Conservation (phyloP, 2,329 filamentous ascomycete species). For the Exophiala mesophila region DNA sequence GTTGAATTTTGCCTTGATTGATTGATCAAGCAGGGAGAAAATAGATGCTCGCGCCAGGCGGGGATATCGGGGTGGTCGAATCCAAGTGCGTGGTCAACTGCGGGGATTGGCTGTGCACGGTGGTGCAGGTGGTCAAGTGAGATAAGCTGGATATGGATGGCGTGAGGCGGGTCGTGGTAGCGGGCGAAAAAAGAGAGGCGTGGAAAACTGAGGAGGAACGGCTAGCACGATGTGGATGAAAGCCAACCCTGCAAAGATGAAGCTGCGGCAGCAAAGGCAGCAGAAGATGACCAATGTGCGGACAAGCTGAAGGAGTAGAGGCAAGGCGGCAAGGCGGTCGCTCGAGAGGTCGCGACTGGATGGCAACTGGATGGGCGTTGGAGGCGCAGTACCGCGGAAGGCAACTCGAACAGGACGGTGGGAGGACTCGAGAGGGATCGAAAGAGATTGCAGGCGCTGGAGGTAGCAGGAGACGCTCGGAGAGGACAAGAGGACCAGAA, state of each 20-base stretch:
- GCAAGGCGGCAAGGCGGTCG: slow-evolving; percentile 7
- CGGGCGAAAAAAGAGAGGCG: not conserved
- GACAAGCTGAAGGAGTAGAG: slow-evolving; percentile 10
- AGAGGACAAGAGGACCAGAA: slow-evolving; percentile 22
- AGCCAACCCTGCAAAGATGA: slow-evolving; percentile 21
- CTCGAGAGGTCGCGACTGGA: slow-evolving; percentile 18
- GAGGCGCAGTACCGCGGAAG: not conserved
- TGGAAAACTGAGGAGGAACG: slow-evolving; percentile 19
- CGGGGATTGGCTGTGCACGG: not conserved
- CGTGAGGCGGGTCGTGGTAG: not conserved
- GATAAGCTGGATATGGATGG: slow-evolving; percentile 1
- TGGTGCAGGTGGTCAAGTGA: slow-evolving; percentile 1
- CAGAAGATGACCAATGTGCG: slow-evolving; percentile 5
- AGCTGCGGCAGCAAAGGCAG: slow-evolving; percentile 12
- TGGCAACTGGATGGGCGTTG: slow-evolving; percentile 5
- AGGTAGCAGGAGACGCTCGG: not conserved
- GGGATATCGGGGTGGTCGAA: not conserved
- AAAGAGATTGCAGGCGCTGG: not conserved
- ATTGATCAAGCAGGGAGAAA: not conserved
- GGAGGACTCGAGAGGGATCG: slow-evolving; percentile 1
- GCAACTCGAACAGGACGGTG: too few species aligned
- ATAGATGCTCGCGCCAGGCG: not conserved
- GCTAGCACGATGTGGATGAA: slow-evolving; percentile 21
- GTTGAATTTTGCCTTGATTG: not conserved
- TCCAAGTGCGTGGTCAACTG: not conserved